These are phyloP conservation scores for Patellifolia procumbens DNA, from an alignment of 179 eudicot species.

Conservation along the genomic window DNA sequence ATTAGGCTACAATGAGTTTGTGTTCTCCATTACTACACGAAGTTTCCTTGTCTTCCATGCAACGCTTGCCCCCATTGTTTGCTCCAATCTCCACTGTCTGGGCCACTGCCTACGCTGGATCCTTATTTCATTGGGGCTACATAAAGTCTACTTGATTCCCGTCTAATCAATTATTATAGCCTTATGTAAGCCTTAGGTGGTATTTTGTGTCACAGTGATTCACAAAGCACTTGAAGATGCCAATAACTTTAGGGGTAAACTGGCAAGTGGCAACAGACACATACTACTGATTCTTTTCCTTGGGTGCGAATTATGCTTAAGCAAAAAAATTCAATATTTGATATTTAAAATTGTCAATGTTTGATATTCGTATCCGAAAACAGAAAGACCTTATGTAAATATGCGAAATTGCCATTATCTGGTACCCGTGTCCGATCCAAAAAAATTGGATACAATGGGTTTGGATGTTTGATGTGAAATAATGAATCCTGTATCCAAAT, in stretches of 20 bases:
- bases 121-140: conserved; percentile 9
- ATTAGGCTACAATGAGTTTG: conserved; percentile 12
- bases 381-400: too few relatives aligned
- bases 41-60: conserved; percentile 31
- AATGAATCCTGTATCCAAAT: too few relatives aligned
- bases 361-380: too few relatives aligned
- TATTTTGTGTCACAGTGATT: conserved; percentile 5
- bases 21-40: conserved; percentile 39
- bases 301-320: background rate
- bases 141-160: conserved; percentile 11
- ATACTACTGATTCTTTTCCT: background rate
- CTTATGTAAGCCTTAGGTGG: background rate
- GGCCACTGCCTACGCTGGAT: conserved; percentile 21
- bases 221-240: background rate
- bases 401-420: too few relatives aligned
- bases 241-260: background rate
- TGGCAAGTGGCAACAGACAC: background rate
- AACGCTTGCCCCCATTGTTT: conserved; percentile 20
- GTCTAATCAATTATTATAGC: background rate
- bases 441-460: too few relatives aligned
- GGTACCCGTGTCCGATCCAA: too few relatives aligned
- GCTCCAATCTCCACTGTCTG: conserved; percentile 15
- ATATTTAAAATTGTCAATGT: too few relatives aligned
- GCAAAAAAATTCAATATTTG: too few relatives aligned
- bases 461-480: too few relatives aligned